Conservation (phyloP, 164 flowering plant genomes). For the Piper longum region DNA sequence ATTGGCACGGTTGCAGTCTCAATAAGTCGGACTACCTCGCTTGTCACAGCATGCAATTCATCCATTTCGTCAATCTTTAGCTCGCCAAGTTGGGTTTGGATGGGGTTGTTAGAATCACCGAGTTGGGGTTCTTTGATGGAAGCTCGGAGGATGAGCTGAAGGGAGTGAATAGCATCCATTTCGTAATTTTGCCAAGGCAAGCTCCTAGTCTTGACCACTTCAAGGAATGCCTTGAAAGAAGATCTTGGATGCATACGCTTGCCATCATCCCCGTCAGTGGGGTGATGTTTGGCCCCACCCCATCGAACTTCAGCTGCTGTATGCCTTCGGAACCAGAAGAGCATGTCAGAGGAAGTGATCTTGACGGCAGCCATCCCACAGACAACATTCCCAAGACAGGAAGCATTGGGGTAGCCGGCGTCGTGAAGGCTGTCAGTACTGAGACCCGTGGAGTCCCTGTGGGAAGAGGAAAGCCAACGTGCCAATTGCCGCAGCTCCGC, state of each 20-base stretch:
- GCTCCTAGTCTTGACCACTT: slow-evolving; percentile 81
- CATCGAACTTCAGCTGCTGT: slow-evolving; percentile 78
- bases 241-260: slow-evolving; percentile 93
- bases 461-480: slow-evolving; percentile 55
- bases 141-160: slow-evolving; percentile 85
- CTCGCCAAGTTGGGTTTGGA: slow-evolving; percentile 46
- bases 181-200: slow-evolving; percentile 88
- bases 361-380: slow-evolving; percentile 96
- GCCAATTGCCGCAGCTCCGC: slow-evolving; percentile 47
- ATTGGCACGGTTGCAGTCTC: slow-evolving; percentile 93
- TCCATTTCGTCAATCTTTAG: slow-evolving; percentile 70
- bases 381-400: slow-evolving; percentile 51
- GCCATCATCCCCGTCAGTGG: slow-evolving; percentile 71
- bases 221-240: slow-evolving; percentile 91
- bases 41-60: slow-evolving; percentile 85
- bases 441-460: slow-evolving; percentile 84
- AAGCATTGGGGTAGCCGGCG: slow-evolving; percentile 81
- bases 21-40: slow-evolving; percentile 88
- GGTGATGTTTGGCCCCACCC: slow-evolving; percentile 97
- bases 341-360: slow-evolving; percentile 59
- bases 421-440: slow-evolving; percentile 87
- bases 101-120: slow-evolving; percentile 23
- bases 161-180: slow-evolving; percentile 95
- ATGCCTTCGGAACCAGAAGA: slow-evolving; percentile 86
- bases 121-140: slow-evolving; percentile 42